Percentiles rank a stretch among this genome's conserved stretches.
phyloP scores from a whole-genome alignment of 352 stramenopile species.

The Phytopythium delawarense region DNA sequence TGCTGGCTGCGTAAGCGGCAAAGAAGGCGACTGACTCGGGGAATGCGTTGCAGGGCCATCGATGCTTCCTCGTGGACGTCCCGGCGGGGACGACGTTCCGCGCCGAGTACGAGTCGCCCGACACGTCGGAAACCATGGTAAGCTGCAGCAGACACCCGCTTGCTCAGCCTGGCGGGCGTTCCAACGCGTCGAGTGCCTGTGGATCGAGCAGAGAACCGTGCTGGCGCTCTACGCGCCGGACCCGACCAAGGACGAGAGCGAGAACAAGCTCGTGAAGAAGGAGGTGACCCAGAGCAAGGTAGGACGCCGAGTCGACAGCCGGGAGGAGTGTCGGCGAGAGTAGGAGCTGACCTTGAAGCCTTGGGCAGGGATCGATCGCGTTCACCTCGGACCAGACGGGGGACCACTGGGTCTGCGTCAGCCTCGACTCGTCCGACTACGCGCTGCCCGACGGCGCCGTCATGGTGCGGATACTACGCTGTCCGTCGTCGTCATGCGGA shows the following conservation, averaged over 20 bases:
- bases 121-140: constrained; percentile 75
- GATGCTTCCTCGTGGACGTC: constrained; percentile 82
- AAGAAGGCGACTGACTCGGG: neutral
- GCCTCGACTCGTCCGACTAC: constrained; percentile 62
- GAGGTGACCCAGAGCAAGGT: constrained; percentile 58
- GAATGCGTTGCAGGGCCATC: constrained; percentile 34
- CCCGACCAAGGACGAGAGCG: constrained; percentile 20
- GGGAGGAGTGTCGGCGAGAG: neutral
- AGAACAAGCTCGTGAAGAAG: constrained; percentile 55
- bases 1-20: neutral
- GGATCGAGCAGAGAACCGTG: constrained; percentile 42
- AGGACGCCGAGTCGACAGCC: neutral
- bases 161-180: neutral
- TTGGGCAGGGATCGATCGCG: constrained; percentile 48
- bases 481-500: neutral
- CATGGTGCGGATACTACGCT: constrained; percentile 39
- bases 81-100: constrained; percentile 69
- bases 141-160: neutral
- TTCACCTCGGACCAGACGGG: constrained; percentile 67
- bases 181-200: too few relatives aligned
- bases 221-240: constrained; percentile 60
- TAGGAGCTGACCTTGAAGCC: neutral
- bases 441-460: constrained; percentile 45
- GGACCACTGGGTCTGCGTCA: constrained; percentile 72
- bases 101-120: constrained; percentile 82